Base-by-base conservation (phyloP, 2,329 filamentous ascomycete species). In the Aspergillus vadensis region DNA sequence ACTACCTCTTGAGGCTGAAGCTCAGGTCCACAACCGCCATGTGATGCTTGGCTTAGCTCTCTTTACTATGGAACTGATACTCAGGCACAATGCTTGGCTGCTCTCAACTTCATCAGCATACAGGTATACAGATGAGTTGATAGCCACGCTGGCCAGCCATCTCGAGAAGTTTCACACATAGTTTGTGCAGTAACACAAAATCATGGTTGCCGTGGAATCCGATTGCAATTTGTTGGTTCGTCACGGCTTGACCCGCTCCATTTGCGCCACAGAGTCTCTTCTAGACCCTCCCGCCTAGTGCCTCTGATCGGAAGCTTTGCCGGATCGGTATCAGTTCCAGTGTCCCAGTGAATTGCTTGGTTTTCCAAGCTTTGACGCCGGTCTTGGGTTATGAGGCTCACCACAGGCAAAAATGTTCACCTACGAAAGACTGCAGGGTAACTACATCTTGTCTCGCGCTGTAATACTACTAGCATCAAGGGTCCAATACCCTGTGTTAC, bases 251-350 rank as follows among this genome's bases (percentile, higher is more conserved):
- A 50, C 47, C 47, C 47, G 47, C 47, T 50, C 17, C 44, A 30
- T 30, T 27, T 50, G 47, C 47, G 47, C 47, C 47, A 50, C 47
- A 50, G 47, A 50, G 25, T 30, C 25, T 30, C 47, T 50, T 50
- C 47, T 30, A 50, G 47, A 50, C 47, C 25, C 15, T 32, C 41
- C 41, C 17, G 25, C 17, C 47, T 50, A 27, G 47, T 30, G 47
- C 27, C 47, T n/a, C 47, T 50, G 47, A 30, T 50, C 47, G 47
- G 47, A 50, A 50, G 47, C 47, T 50, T 50, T 50, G 10, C 47
- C 47, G 25, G 47, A 50, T 50, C 47, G 47, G 47, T 50, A 50
- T 50, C 47, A n/a, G 47, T 32, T 27, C 47, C 47, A 50, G 47
- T n/a, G 47, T n/a, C 47, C 47, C 25, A 12, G 25, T n/a, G 32